A percentile compares a stretch with the other conserved stretches of the same genome.
These are phyloP conservation scores for Hepatocystis sp. DNA, from an alignment of 169 alveolate species.

Conservation along the genomic window DNA sequence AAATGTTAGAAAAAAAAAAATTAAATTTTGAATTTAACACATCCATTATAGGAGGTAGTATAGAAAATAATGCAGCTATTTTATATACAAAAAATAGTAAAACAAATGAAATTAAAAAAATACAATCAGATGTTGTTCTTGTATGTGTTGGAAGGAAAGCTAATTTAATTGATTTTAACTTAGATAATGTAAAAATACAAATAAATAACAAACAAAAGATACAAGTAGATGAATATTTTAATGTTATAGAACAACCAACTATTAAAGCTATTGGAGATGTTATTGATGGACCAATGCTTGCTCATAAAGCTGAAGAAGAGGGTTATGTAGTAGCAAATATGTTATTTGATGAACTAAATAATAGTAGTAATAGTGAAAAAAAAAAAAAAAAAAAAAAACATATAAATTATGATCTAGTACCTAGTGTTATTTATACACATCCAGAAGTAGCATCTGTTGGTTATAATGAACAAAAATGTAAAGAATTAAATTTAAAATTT, in stretches of 20 bases:
- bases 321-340: conserved; percentile 96
- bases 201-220: conserved; percentile 89
- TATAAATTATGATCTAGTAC: conserved; percentile 94
- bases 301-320: conserved; percentile 99
- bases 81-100: conserved; percentile 84
- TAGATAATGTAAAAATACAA: conserved; percentile 92
- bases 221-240: conserved; percentile 84
- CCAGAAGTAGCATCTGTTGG: conserved; percentile 99
- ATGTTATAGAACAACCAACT: conserved; percentile 83
- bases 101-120: conserved; percentile 87
- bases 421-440: conserved; percentile 98
- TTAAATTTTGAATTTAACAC: conserved; percentile 82
- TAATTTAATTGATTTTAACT: conserved; percentile 92
- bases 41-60: conserved; percentile 77
- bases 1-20: conserved; percentile 85
- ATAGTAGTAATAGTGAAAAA: too few relatives aligned
- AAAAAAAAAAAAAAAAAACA: conserved; percentile 83
- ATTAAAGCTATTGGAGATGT: conserved; percentile 99
- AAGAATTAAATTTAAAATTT: conserved; percentile 87
- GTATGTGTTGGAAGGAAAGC: conserved; percentile 98
- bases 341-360: conserved; percentile 91
- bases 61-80: conserved; percentile 81
- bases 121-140: conserved; percentile 88
- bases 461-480: conserved; percentile 95
- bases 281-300: conserved; percentile 98